Evolutionary conservation across 2,329 filamentous ascomycete species (phyloP), one percentile per base, ranked within the genome.

Genomic region (Hypomyces perniciosus): DNA sequence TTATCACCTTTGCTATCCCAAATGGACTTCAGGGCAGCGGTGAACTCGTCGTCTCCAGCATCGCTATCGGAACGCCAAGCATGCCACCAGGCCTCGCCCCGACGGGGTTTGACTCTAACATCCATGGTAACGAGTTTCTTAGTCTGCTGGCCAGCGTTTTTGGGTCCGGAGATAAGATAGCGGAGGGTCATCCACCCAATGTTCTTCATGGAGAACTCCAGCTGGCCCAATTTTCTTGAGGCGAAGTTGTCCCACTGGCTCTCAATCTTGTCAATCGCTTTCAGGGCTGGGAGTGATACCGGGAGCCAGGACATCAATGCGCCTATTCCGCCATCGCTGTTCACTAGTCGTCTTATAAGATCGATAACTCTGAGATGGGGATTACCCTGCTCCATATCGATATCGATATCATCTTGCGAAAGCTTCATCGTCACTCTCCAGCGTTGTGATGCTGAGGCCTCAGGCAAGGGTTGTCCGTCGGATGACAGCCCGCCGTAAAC

Each of bases 351-450:
- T 48, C 75, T 76, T 53, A 90, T 72, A 41, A 79, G 70, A 56
- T 84, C 80, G 20, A 76, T 68, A 9, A 86, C 75, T 13, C 83
- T 78, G 41, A 84, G 70, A 60, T 90, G 86, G 2, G 87, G 86
- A 59, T 87, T 89, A 9, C 73, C 74, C 10, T 71, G 69, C 38
- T 84, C 76, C 20, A 92, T 72, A 28, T 72, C 68, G 29, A 93
- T 70, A 12, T 72, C 72, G 56, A 88, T 80, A 2, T 75, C 66
- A 13, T 72, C 68, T 8, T 69, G 68, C 20, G 72, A 71, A 31
- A 89, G 79, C 54, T 82, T 76, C 39, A 89, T 69, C 3, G 73
- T 72, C 2, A 84, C 81, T 53, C 70, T 73, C 75, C 79, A 79
- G 33, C 61, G 70, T 46, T 53, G 53, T 30, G 48, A 34, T 28